Conservation (phyloP, 2,329 filamentous ascomycete genomes). For the Acarospora socialis region DNA sequence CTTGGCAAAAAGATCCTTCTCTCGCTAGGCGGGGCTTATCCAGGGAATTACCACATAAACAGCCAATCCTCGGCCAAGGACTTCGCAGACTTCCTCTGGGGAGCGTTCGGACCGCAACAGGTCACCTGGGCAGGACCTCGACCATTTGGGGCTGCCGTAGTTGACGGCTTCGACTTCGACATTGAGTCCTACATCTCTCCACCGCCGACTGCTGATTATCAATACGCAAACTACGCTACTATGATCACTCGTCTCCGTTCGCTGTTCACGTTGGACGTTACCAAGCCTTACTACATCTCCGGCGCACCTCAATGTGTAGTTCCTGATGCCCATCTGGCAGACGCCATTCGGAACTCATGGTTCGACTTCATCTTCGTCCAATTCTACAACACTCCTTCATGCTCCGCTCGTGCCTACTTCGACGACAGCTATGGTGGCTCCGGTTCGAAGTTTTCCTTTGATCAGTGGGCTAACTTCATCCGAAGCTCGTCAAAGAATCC, state of each 20-base stretch:
- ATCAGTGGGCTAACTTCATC: slow-evolving; percentile 31
- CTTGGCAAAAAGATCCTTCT: slow-evolving; percentile 31
- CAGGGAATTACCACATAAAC: slow-evolving; percentile 29
- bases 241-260: slow-evolving; percentile 34
- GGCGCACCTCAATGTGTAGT: slow-evolving; percentile 38
- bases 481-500: slow-evolving; percentile 24
- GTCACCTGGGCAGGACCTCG: slow-evolving; percentile 24
- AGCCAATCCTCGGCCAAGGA: slow-evolving; percentile 25
- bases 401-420: slow-evolving; percentile 34
- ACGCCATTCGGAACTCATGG: slow-evolving; percentile 28
- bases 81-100: slow-evolving; percentile 37
- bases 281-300: slow-evolving; percentile 35
- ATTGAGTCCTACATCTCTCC: slow-evolving; percentile 20
- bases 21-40: slow-evolving; percentile 32
- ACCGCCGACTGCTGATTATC: slow-evolving; percentile 1
- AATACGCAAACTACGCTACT: slow-evolving; percentile 26
- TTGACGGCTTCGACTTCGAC: slow-evolving; percentile 42
- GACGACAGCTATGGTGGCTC: slow-evolving; percentile 17
- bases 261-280: slow-evolving; percentile 19
- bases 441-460: slow-evolving; percentile 30
- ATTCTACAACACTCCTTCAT: slow-evolving; percentile 40
- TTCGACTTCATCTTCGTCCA: slow-evolving; percentile 43
- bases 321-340: slow-evolving; percentile 33
- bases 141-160: slow-evolving; percentile 31
- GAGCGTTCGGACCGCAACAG: slow-evolving; percentile 34